These are phyloP conservation scores for Haberlea rhodopensis DNA, from an alignment of 257 asterid species.

Conservation along the genomic window DNA sequence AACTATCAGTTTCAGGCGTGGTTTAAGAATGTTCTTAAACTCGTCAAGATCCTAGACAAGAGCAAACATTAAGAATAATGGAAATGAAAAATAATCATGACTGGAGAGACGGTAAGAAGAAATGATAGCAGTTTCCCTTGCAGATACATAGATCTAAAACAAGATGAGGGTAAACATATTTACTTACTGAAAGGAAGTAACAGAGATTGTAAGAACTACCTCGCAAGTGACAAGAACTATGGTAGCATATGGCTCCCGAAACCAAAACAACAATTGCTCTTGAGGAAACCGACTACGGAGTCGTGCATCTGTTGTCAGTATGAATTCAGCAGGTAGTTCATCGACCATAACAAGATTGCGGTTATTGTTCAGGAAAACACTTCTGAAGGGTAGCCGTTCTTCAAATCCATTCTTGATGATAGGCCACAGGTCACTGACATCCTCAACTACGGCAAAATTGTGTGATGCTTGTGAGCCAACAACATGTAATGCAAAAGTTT, in stretches of 20 bases:
- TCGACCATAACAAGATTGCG: slow-evolving; percentile 84
- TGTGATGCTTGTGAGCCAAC: slow-evolving; percentile 14
- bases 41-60: slow-evolving; percentile 88
- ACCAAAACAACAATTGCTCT: slow-evolving; percentile 92
- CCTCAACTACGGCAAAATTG: slow-evolving; percentile 75
- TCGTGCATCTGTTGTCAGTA: slow-evolving; percentile 96
- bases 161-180: slow-evolving; percentile 11
- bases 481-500: slow-evolving; percentile 2
- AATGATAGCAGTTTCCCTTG: slow-evolving; percentile 1
- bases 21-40: slow-evolving; percentile 93
- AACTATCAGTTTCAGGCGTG: slow-evolving; percentile 93
- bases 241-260: slow-evolving; percentile 93
- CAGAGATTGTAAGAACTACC: slow-evolving; percentile 41
- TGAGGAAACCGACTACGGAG: slow-evolving; percentile 92
- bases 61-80: too few relatives aligned
- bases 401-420: slow-evolving; percentile 68
- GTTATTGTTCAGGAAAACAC: slow-evolving; percentile 75
- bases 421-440: slow-evolving; percentile 96
- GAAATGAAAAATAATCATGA: slow-evolving; percentile 17
- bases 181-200: slow-evolving; percentile 15
- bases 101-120: slow-evolving; percentile 3
- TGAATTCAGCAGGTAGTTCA: slow-evolving; percentile 78
- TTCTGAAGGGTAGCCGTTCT: slow-evolving; percentile 76
- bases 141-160: slow-evolving; percentile 18
- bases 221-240: slow-evolving; percentile 89